Base-by-base conservation (phyloP, 2,329 filamentous ascomycete genomes). In the Fusarium foetens region DNA sequence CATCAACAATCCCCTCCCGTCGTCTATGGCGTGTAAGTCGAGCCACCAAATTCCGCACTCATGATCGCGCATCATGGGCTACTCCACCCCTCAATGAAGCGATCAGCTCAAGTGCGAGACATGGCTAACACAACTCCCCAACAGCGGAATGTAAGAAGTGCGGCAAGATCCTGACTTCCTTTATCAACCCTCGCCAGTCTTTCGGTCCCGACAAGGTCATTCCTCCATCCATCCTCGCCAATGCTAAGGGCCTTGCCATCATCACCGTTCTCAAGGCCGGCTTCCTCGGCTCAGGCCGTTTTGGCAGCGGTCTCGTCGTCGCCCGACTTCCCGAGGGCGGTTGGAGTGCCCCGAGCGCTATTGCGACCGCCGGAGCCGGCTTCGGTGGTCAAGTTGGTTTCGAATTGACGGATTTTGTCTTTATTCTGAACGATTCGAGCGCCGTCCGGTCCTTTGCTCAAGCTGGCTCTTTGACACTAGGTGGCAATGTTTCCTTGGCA, bases 201-300 rank as follows among this genome's bases (percentile, higher is more conserved):
- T 97, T 98, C 81, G 94, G 95, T 10, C 95, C 96, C 62, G 96
- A 98, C 83, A 98, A 98, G 83, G 91, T 99, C 80, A 99, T 99
- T 77, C 96, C 96, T 54, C 95, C 95, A 12, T 89, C 92, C 58
- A 89, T 99, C 76, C 91, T 99, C 77, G 92, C 93, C 73, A 94
- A 94, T 82, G 96, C 96, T 78, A 98, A 99, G 88, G 93, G 93
- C 77, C 91, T 97, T 74, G 93, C 93, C 42, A 91, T 97, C 78
- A 89, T 97, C 79, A 95, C 94, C 54, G 93, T 97, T 70, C 89
- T 96, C 81, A 96, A 96, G 81, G 93, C 93, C 76, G 93, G 94
- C 68, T 96, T 96, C 84, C 88, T 97, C 76, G 93, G 93, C 58
- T 94, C 92, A 54, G 93, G 89, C 49, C 90, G 93, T 62, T 94